Base-by-base conservation (phyloP, 805 yeast species). In the Saccharomycopsis schoenii region DNA sequence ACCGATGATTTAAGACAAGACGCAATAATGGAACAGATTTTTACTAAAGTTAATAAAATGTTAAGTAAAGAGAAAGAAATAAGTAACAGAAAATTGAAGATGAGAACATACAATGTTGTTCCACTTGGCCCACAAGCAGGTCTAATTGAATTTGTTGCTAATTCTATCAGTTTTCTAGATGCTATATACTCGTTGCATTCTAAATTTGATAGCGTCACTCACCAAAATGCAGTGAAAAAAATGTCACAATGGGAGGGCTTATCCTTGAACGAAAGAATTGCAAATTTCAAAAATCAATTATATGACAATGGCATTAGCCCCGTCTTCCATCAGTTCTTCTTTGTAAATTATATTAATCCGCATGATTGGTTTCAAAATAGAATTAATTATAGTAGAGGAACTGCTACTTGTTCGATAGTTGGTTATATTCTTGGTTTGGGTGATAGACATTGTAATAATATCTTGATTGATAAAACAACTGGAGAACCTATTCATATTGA, bases 401-500 rank as follows among this genome's bases (percentile, higher is more conserved):
- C 89, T 1, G 97, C 97, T 0, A 81, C 90, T 0, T 80, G 87
- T 1, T 91, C 97, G 0, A 86, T 96, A 56, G 85, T 91, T 24
- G 99, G 99, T 0, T 80, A 89, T 71, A 77, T 94, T 14, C 74
- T 94, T 51, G 99, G 99, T 0, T 77, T 94, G 5, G 99, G 99
- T 5, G 99, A 94, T 71, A 77, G 99, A 36, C 99, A 94, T 72
- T 83, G 96, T 70, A 91, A 91, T 70, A 94, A 94, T 70, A 86
- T 94, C 43, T 72, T 94, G 56, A 69, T 94, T n/a, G 97, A 94
- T 70, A 77, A 78, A 57, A 68, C 71, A n/a, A 80, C 89, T 0
- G 98, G 98, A 0, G 97, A 92, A 67, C 96, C 97, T 0, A 85
- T 94, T 29, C 99, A 96, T 70, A 96, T 94, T 66, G 99, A 94